Evolutionary conservation across 768 basidiomycete genomes (phyloP).

Genomic region (Suillus alpinus): DNA sequence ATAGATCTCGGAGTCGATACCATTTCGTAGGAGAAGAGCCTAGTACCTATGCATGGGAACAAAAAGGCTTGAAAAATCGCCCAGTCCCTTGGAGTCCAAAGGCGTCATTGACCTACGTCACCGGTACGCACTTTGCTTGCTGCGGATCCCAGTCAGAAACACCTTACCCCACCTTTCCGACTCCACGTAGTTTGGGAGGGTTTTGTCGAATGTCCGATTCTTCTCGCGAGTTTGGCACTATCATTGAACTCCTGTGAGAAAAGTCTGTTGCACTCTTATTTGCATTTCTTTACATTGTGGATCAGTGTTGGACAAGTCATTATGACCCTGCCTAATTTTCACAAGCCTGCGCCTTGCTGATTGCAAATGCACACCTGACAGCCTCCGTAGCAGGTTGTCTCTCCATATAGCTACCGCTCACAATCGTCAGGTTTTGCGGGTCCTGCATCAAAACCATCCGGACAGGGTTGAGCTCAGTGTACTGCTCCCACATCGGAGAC

Average conservation of each 20-base stretch:
- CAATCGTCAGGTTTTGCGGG: constrained; percentile 21
- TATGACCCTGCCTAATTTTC: background rate
- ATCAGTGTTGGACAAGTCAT: background rate
- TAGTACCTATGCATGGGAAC: background rate
- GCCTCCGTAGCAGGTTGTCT: constrained; percentile 23
- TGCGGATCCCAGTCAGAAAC: background rate
- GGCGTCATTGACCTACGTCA: background rate
- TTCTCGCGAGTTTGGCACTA: background rate
- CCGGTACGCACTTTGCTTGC: no score
- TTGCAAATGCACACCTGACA: background rate
- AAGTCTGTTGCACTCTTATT: background rate
- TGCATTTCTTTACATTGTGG: background rate
- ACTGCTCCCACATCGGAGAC: constrained; percentile 50
- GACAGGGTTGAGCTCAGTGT: constrained; percentile 25
- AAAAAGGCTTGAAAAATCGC: background rate
- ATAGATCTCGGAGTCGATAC: background rate
- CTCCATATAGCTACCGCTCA: constrained; percentile 43
- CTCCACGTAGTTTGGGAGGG: background rate
- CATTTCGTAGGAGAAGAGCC: background rate
- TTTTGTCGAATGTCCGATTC: background rate
- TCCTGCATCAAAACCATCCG: constrained; percentile 48
- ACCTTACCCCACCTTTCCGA: background rate
- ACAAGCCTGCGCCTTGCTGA: background rate
- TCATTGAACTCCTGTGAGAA: no score
- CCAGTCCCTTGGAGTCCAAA: background rate